Evolutionary conservation across 2,329 filamentous ascomycete species (phyloP), one percentile per base, ranked within the genome.

Genomic region (Mycosphaerelloides madeirae): DNA sequence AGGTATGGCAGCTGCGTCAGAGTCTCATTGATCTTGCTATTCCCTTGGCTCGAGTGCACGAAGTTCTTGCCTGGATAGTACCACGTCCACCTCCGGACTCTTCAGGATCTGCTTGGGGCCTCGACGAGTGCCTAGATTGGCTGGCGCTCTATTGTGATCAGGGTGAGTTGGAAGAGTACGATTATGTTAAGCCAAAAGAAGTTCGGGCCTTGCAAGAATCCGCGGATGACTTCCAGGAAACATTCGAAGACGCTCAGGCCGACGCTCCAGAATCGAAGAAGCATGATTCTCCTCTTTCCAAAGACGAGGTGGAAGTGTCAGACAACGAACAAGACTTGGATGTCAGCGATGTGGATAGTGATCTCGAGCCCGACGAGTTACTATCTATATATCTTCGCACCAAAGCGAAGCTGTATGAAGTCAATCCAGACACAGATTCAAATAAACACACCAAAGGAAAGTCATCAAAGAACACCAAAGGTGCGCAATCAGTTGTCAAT

Each of bases 91-190:
- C 81, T 12, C 58, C 65, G 46, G 64, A 66, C 22, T 41, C 37
- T 19, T 80, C 50, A 76, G 84, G 43, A 69, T 74, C 2, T 59
- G 71, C 16, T 12, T 95, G 88, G 86, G 89, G 90, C 8, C 70
- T 97, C 29, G 84, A 94, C 49, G 90, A 95, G 66, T 82, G 86
- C 19, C 65, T 98, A 15, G 87, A 96, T 57, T 95, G 89, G 87
- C 76, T 97, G 42, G 87, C 88, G n/a, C 73, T 87, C 53, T 80
- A 93, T 61, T 87, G 84, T 56, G 69, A 76, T 12, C 29, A 44
- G 19, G 53, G 48, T 16, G 57, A 62, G 38, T 48, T 65, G 16
- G 46, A 52, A 41, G 61, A 65, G 12, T 66, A 65, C 44, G 64
- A 66, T 47, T 53, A 50, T 34, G 46, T 57, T 22, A 61, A 54